Base-by-base conservation (phyloP, 352 stramenopile species). In the Globisporangium nodosum region DNA sequence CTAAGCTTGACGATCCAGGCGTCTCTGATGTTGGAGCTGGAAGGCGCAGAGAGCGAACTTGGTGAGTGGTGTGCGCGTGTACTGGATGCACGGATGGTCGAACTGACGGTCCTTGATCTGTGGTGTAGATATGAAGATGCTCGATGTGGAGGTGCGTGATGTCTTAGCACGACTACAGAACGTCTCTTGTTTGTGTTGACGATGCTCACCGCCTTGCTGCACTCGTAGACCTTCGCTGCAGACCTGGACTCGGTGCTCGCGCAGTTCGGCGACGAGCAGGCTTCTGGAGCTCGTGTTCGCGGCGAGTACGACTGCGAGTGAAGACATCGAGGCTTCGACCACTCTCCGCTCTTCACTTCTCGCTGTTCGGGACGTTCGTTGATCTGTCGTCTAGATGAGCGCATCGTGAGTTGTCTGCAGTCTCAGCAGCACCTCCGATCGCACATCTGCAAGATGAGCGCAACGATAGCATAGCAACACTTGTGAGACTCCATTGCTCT, bases 221-320 rank as follows among this genome's bases (percentile, higher is more conserved):
- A 27, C n/a, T 16, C 43, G 27, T 43, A 87, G 73, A 51, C 67
- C 0, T 85, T 74, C 49, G 65, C 73, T 0, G 65, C 61, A 13
- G 75, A 80, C 2, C 31, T 88, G n/a, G 73, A 88, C 65, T 69
- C 56, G 6, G 68, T 88, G 12, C 63, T 87, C 5, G 74, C 74
- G 6, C 74, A 83, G 35, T 83, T 87, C 42, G 66, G 76, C 37
- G 49, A 27, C 1, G 18, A 54, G 24, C 15, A 52, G 0, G 27
- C 20, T 12, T 52, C 47, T 39, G 47, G 12, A 6, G 12, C 12
- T 30, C 2, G 11, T n/a, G 15, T 9, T 35, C 11, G 20, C 21
- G 21, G 18, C 8, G 20, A 31, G n/a, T 0, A 31, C 8, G 46
- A 31, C 20, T 18, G 3, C 5, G 20, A 51, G 46, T n/a, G 13